Conservation (phyloP, 2,329 filamentous ascomycete species). For the Venturia nashicola region DNA sequence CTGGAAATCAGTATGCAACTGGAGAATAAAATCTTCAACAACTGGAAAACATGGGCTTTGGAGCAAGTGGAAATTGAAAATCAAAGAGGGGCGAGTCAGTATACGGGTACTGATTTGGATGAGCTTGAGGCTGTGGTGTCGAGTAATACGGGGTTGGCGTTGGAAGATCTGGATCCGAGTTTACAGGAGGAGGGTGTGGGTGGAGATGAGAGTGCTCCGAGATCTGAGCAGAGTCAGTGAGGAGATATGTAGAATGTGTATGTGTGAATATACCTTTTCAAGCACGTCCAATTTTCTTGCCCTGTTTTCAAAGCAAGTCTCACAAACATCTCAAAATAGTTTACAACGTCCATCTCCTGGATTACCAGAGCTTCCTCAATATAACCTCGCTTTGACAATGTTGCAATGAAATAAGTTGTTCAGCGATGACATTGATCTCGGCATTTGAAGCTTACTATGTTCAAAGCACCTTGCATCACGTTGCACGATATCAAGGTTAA, state of each 20-base stretch:
- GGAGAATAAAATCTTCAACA: constrained; percentile 68
- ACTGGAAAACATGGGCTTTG: constrained; percentile 72
- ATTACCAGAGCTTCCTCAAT: no score
- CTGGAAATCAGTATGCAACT: constrained; percentile 69
- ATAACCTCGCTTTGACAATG: no score
- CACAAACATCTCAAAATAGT: background rate
- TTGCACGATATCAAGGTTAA: no score
- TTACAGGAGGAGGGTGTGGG: background rate
- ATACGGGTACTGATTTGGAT: constrained; percentile 2
- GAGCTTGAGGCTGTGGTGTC: background rate
- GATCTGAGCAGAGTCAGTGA: background rate
- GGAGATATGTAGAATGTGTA: background rate
- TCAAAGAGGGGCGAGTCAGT: constrained; percentile 29
- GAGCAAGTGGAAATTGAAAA: constrained; percentile 37
- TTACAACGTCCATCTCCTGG: no score
- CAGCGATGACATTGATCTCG: no score
- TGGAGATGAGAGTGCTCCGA: background rate
- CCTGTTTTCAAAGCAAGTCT: no score
- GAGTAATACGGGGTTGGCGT: background rate
- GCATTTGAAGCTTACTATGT: no score
- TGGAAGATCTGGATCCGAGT: background rate
- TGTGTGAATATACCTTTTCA: background rate
- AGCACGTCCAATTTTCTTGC: no score
- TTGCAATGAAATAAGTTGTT: no score
- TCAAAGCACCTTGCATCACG: no score